Evolutionary conservation across 2,329 filamentous ascomycete genomes (phyloP).

Genomic region (Tothia fuscella): DNA sequence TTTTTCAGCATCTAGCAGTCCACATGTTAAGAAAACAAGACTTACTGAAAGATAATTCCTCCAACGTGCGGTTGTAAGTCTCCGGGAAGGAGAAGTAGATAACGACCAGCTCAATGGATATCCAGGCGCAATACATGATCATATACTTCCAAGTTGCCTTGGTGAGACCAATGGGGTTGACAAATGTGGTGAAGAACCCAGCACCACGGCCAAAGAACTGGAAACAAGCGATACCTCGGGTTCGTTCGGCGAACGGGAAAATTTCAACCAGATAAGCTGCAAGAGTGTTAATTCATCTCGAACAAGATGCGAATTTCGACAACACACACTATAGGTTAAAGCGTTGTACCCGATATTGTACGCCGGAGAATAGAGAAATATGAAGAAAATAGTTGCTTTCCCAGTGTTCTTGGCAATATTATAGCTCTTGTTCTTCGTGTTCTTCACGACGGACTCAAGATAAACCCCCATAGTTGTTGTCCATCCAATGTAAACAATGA

Average conservation of each 20-base stretch:
- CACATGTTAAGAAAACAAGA: too few species aligned
- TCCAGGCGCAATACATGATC: constrained; percentile 29
- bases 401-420: constrained; percentile 28
- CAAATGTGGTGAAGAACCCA: constrained; percentile 38
- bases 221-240: constrained; percentile 46
- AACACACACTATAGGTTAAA: constrained; percentile 42
- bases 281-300: too few species aligned
- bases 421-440: too few species aligned
- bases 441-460: constrained; percentile 25
- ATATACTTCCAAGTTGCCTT: constrained; percentile 33
- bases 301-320: neutral
- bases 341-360: constrained; percentile 59
- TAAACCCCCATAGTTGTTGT: constrained; percentile 33
- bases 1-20: too few species aligned
- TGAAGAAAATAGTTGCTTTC: constrained; percentile 41
- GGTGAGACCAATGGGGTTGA: constrained; percentile 36
- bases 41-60: constrained; percentile 27
- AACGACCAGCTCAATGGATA: constrained; percentile 41
- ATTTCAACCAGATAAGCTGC: constrained; percentile 45
- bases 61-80: constrained; percentile 4
- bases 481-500: constrained; percentile 43
- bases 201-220: constrained; percentile 41
- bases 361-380: constrained; percentile 45
- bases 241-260: constrained; percentile 45
- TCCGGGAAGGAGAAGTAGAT: constrained; percentile 10